Percentiles rank a stretch among this genome's conserved stretches.
phyloP scores from a whole-genome alignment of 1,139 yeast species.

The Yamadazyma jaroonii region DNA sequence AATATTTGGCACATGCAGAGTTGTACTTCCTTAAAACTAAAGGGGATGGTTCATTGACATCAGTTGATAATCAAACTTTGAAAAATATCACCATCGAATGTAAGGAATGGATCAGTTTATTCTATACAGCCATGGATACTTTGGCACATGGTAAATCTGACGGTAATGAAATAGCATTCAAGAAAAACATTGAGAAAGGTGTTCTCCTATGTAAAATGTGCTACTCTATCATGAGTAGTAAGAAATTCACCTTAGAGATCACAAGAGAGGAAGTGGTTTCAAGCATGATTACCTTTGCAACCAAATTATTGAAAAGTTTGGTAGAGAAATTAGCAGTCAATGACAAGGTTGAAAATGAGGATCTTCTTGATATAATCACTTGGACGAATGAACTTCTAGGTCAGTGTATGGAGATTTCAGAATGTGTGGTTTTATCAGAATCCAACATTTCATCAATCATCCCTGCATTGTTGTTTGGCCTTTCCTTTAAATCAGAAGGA shows the following conservation, averaged over 20 bases:
- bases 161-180: neutral
- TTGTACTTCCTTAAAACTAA: constrained; percentile 2
- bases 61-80: neutral
- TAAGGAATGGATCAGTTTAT: neutral
- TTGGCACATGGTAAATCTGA: neutral
- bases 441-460: constrained; percentile 2
- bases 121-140: neutral
- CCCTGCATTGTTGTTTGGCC: neutral
- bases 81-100: constrained; percentile 3
- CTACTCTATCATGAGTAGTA: constrained; percentile 2
- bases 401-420: neutral
- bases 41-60: neutral
- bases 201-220: constrained; percentile 3
- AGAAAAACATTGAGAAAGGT: constrained; percentile 4
- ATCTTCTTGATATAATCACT: neutral
- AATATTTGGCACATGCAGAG: constrained; percentile 4
- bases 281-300: neutral
- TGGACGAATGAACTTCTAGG: constrained; percentile 4
- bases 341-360: neutral
- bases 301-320: neutral
- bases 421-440: constrained; percentile 2
- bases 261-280: constrained; percentile 3
- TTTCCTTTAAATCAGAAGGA: neutral
- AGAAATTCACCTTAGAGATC: neutral
- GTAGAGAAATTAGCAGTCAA: neutral